Evolutionary conservation across 2,329 filamentous ascomycete genomes (phyloP), one percentile per base, ranked within the genome.

Genomic region (Fusarium annulatum): DNA sequence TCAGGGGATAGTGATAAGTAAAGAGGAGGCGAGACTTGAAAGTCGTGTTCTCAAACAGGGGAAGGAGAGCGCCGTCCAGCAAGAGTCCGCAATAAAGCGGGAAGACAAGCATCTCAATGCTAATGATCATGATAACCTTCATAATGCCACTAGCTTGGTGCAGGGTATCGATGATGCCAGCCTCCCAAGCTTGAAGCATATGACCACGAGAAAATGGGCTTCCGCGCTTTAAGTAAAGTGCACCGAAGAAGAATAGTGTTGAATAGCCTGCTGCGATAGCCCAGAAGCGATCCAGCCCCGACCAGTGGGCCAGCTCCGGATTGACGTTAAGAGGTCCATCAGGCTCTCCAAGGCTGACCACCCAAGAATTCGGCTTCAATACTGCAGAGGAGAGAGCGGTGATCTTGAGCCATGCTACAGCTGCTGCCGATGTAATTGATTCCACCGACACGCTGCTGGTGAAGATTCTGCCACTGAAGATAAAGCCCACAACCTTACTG

Each of bases 61-160:
- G 96, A 21, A 99, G 87, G 56, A 98, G 86, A 9, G 96, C 96
- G 51, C 94, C 83, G 80, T 99, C 96, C 39, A 99, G 90, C 4
- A 99, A 88, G 41, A 97, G 87, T 9, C 96, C 96, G 78, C 96
- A 99, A 81, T 99, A 99, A 3, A 99, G 87, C 1, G 96, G 96
- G 79, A 99, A 99, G 11, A 95, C 91, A 41, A 99, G 91, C 96
- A 99, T 99, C 84, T 99, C 96, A 77, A 99, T 99, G 73, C 95
- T 96, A 74, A 99, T 99, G 78, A 99, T 98, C 69, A 98, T 85
- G 57, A 99, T 97, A 28, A 99, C 96, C 82, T 99, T 99, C 87
- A 98, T 91, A 15, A 99, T 96, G 19, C 97, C 96, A 46, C 96
- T 97, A 53, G 96, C 96, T 86, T 99, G 97, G 72, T 95, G 92